phyloP scores from a whole-genome alignment of 257 asterid species.

The Przewalskia tangutica region DNA sequence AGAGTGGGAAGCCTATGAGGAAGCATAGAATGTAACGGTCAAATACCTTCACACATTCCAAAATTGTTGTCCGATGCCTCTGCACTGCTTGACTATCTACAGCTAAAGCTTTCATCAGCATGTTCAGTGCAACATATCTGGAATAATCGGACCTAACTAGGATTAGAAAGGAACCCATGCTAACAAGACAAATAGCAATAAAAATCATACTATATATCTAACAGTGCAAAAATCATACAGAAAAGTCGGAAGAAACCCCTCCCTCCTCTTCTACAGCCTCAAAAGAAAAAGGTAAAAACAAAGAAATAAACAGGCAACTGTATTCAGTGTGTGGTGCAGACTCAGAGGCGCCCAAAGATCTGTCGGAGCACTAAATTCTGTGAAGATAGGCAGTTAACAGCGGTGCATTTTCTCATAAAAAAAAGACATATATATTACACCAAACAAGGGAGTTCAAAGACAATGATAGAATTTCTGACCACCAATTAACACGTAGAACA shows the following conservation, averaged over 20 bases:
- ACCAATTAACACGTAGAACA: not conserved
- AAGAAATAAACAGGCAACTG: not conserved
- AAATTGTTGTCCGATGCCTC: constrained; percentile 92
- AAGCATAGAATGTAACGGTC: not conserved
- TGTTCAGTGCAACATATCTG: constrained; percentile 97
- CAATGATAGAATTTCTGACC: not conserved
- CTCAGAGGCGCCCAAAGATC: not conserved
- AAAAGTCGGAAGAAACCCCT: not conserved
- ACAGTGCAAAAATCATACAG: not conserved
- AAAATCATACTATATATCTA: not conserved
- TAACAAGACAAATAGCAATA: not conserved
- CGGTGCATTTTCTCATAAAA: not conserved
- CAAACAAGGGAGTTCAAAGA: not conserved
- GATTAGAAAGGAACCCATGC: constrained; percentile 15
- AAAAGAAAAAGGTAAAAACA: not conserved
- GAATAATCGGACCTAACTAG: constrained; percentile 20
- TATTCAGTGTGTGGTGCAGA: not conserved
- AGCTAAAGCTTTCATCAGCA: constrained; percentile 91
- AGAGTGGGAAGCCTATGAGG: not conserved
- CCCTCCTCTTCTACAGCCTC: not conserved
- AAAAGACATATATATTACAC: not conserved
- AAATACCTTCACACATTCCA: constrained; percentile 94
- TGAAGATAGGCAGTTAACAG: not conserved
- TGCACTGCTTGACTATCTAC: constrained; percentile 98
- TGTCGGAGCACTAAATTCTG: not conserved